These are phyloP conservation scores for Coffea eugenioides DNA, from an alignment of 257 asterid genomes.

Conservation along the genomic window DNA sequence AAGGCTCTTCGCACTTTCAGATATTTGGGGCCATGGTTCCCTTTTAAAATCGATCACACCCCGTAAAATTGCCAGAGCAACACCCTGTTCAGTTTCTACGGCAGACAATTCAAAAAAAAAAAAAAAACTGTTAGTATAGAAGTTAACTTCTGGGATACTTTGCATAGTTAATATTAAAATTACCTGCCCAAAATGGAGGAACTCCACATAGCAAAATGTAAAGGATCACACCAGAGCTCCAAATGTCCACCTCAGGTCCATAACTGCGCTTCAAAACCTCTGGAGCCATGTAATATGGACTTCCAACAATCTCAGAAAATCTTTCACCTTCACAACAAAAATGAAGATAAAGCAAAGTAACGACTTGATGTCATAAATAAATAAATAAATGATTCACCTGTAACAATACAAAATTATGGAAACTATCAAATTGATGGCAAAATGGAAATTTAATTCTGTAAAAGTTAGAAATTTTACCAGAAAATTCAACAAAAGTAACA, in stretches of 20 bases:
- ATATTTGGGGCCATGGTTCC: constrained; percentile 95
- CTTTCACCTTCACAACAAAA: constrained; percentile 46
- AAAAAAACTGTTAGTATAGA: too few relatives aligned
- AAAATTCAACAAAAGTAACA: too few relatives aligned
- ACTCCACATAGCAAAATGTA: constrained; percentile 91
- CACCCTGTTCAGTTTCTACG: constrained; percentile 93
- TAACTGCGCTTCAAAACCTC: constrained; percentile 86
- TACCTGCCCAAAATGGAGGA: constrained; percentile 99
- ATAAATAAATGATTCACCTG: too few relatives aligned
- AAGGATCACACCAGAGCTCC: constrained; percentile 97
- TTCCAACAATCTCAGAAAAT: constrained; percentile 88
- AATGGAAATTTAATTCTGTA: too few relatives aligned
- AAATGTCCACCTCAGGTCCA: constrained; percentile 87
- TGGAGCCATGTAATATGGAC: constrained; percentile 96
- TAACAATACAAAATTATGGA: too few relatives aligned
- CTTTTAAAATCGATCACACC: constrained; percentile 84
- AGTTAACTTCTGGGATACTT: not conserved
- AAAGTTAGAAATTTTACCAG: too few relatives aligned
- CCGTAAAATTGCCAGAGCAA: constrained; percentile 82
- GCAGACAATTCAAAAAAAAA: constrained; percentile 10
- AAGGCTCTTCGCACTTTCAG: constrained; percentile 79
- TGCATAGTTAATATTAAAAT: not conserved
- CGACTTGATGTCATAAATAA: not conserved
- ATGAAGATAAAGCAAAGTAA: not conserved
- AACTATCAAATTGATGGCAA: too few relatives aligned